Conservation (phyloP, 805 yeast genomes). For the Suhomyces vadensis region DNA sequence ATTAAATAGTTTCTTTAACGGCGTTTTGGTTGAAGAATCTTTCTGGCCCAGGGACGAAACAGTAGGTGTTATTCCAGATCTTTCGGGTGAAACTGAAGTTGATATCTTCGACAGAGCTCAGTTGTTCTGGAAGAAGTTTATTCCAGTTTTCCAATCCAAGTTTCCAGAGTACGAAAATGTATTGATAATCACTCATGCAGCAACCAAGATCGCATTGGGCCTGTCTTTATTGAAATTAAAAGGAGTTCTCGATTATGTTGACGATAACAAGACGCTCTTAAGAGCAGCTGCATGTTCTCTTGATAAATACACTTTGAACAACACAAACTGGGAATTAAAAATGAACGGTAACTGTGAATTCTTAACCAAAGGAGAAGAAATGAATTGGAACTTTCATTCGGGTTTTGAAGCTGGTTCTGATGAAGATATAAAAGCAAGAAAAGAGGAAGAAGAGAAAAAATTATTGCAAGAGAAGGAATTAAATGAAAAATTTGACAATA, state of each 20-base stretch:
- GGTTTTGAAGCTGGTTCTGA: conserved; percentile 88
- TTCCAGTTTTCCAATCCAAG: conserved; percentile 55
- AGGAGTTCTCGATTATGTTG: conserved; percentile 53
- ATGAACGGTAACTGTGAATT: conserved; percentile 76
- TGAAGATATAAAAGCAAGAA: conserved; percentile 65
- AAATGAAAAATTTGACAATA: conserved; percentile 54
- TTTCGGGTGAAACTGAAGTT: conserved; percentile 70
- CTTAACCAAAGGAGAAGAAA: conserved; percentile 78
- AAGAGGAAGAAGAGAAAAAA: conserved; percentile 21
- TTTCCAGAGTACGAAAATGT: conserved; percentile 64
- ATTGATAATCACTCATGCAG: conserved; percentile 88
- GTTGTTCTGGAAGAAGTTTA: conserved; percentile 54
- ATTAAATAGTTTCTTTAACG: conserved; percentile 53
- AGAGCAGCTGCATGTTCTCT: conserved; percentile 86
- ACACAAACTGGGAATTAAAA: conserved; percentile 55
- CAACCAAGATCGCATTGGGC: conserved; percentile 86
- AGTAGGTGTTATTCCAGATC: conserved; percentile 60
- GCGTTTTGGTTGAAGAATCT: conserved; percentile 29
- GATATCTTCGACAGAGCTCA: conserved; percentile 67
- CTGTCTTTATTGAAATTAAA: conserved; percentile 62
- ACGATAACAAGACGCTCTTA: conserved; percentile 36
- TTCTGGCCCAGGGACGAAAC: conserved; percentile 50
- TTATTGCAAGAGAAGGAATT: conserved; percentile 40
- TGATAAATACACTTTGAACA: conserved; percentile 52
- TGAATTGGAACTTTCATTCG: conserved; percentile 85